phyloP scores from a whole-genome alignment of 108 stramenopile genomes.

The Cyclotella cryptica region DNA sequence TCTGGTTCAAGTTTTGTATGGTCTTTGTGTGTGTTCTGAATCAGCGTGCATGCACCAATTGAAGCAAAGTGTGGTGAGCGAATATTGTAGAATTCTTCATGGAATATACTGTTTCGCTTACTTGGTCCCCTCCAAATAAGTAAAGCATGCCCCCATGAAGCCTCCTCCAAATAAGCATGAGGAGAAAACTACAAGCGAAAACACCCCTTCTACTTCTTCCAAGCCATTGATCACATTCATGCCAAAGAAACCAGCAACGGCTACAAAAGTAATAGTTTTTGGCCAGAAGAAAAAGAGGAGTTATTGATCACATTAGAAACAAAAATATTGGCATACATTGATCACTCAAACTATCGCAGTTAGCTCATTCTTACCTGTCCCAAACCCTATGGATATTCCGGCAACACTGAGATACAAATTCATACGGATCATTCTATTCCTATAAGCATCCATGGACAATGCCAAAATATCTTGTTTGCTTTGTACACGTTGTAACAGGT shows the following conservation, averaged over 20 bases:
- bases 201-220: conserved; percentile 69
- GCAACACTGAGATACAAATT: conserved; percentile 82
- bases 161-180: conserved; percentile 47
- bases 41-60: neutral
- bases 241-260: conserved; percentile 88
- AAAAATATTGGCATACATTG: no score
- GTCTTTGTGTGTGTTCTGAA: conserved; percentile 37
- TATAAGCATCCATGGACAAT: conserved; percentile 76
- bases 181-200: conserved; percentile 56
- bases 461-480: conserved; percentile 89
- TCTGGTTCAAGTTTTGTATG: conserved; percentile 44
- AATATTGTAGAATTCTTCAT: no score
- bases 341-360: no score
- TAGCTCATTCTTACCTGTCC: no score
- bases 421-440: conserved; percentile 89
- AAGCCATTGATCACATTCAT: conserved; percentile 89
- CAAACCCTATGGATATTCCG: conserved; percentile 65
- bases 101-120: conserved; percentile 9
- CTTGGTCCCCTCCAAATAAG: conserved; percentile 51
- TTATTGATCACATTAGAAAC: no score
- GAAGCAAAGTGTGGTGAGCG: neutral
- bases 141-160: conserved; percentile 66
- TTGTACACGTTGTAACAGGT: conserved; percentile 74
- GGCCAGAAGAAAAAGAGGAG: neutral
- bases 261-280: conserved; percentile 14